Percentiles rank a stretch among this genome's conserved stretches.
These are phyloP conservation scores for Daldinia eschscholtzii DNA, from an alignment of 2,329 filamentous ascomycete species.

Conservation along the genomic window DNA sequence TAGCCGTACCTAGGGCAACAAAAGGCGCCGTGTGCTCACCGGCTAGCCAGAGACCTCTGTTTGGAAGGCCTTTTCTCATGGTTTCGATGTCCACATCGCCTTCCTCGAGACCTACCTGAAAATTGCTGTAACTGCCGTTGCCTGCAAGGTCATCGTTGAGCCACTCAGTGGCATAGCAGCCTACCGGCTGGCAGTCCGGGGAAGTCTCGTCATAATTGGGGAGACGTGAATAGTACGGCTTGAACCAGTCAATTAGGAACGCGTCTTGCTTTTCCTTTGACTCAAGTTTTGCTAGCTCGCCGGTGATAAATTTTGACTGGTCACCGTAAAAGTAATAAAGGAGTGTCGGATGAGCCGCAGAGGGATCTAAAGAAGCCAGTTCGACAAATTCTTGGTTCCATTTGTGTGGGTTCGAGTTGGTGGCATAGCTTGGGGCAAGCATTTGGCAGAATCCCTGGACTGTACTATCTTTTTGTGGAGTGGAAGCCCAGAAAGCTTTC, in stretches of 20 bases:
- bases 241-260: conserved; percentile 75
- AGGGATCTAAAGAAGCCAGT: conserved; percentile 72
- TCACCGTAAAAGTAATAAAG: conserved; percentile 84
- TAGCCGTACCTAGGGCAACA: conserved; percentile 87
- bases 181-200: conserved; percentile 71
- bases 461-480: conserved; percentile 57
- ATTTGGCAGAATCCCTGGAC: conserved; percentile 81
- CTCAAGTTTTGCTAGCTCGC: conserved; percentile 57
- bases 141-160: conserved; percentile 82
- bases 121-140: conserved; percentile 86
- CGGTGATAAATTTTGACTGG: conserved; percentile 68
- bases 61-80: conserved; percentile 73
- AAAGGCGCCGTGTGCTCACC: conserved; percentile 94
- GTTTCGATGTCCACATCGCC: conserved; percentile 79
- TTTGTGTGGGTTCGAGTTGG: conserved; percentile 68
- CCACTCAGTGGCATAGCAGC: conserved; percentile 81
- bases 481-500: conserved; percentile 76
- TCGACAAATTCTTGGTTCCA: conserved; percentile 86
- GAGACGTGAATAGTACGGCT: conserved; percentile 81
- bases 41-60: conserved; percentile 83
- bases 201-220: conserved; percentile 71
- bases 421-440: conserved; percentile 76
- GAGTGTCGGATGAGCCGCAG: conserved; percentile 79
- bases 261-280: conserved; percentile 63
- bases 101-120: conserved; percentile 78